Conservation (phyloP, 108 stramenopile genomes). For the Pseudonitzschia pungens region DNA sequence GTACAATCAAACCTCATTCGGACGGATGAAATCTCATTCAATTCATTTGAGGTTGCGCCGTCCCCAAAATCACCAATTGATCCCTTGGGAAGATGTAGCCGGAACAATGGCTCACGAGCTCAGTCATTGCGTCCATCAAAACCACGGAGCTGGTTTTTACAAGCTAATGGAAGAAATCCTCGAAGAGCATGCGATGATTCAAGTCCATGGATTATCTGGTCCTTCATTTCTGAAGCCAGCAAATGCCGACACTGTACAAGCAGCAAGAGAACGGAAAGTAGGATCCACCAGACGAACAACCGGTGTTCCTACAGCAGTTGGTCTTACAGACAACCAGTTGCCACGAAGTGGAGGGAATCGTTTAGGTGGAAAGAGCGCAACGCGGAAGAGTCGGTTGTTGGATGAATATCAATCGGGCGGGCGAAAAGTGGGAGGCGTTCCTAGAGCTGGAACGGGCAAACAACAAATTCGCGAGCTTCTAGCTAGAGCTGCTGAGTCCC, state of each 20-base stretch:
- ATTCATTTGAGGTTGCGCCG: constrained; percentile 81
- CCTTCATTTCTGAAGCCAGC: not conserved
- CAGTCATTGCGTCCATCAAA: constrained; percentile 61
- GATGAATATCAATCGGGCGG: constrained; percentile 23
- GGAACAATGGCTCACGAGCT: constrained; percentile 86
- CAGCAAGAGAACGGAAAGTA: not conserved
- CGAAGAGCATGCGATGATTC: constrained; percentile 55
- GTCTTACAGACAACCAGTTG: not conserved
- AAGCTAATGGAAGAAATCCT: constrained; percentile 83
- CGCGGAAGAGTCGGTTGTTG: constrained; percentile 26
- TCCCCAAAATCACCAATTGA: constrained; percentile 38
- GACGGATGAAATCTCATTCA: constrained; percentile 34
- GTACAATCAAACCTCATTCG: constrained; percentile 61
- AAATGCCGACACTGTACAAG: not conserved
- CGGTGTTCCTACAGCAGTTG: not conserved
- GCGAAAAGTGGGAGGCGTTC: constrained; percentile 22
- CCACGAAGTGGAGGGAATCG: constrained; percentile 26
- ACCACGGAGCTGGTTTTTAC: constrained; percentile 68
- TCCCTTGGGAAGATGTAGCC: constrained; percentile 67
- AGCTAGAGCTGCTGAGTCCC: constrained; percentile 38
- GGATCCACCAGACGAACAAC: not conserved
- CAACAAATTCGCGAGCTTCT: constrained; percentile 16
- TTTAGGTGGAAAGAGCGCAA: constrained; percentile 28
- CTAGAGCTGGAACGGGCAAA: not conserved
- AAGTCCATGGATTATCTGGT: constrained; percentile 22